Conservation (phyloP, 306 rosid species). For the Fragaria ananassa region DNA sequence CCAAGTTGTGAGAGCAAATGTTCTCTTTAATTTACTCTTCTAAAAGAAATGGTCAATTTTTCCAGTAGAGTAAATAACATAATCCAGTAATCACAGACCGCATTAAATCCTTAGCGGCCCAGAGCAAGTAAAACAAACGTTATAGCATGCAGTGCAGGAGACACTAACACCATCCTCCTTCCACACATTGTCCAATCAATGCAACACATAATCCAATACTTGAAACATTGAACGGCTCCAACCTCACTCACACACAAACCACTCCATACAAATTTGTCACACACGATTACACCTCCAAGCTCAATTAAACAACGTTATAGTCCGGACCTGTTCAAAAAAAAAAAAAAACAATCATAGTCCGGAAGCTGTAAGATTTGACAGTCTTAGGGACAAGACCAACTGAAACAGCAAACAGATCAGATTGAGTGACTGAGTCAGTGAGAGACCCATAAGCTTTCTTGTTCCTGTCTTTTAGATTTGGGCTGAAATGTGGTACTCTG, state of each 20-base stretch:
- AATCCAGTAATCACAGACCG: not conserved
- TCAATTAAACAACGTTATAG: not conserved
- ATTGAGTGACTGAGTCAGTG: not conserved
- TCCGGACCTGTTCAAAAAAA: no score
- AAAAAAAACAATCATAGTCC: not conserved
- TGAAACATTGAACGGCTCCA: not conserved
- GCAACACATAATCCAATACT: not conserved
- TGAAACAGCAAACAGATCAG: slow-evolving; percentile 15
- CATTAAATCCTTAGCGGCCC: not conserved
- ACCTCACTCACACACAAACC: not conserved
- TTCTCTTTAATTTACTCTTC: no score
- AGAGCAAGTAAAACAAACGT: not conserved
- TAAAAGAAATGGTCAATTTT: not conserved
- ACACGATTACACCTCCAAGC: not conserved
- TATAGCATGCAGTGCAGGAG: not conserved
- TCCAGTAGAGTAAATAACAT: not conserved
- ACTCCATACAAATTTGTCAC: no score
- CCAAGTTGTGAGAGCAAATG: not conserved
- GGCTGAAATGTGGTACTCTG: slow-evolving; percentile 10
- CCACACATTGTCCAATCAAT: not conserved
- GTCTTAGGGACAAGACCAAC: not conserved
- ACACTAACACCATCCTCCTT: not conserved
- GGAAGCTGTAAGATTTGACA: not conserved
- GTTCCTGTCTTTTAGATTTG: not conserved
- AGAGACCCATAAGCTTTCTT: not conserved